Conservation (phyloP, 768 basidiomycete genomes). For the Trametes meyenii region DNA sequence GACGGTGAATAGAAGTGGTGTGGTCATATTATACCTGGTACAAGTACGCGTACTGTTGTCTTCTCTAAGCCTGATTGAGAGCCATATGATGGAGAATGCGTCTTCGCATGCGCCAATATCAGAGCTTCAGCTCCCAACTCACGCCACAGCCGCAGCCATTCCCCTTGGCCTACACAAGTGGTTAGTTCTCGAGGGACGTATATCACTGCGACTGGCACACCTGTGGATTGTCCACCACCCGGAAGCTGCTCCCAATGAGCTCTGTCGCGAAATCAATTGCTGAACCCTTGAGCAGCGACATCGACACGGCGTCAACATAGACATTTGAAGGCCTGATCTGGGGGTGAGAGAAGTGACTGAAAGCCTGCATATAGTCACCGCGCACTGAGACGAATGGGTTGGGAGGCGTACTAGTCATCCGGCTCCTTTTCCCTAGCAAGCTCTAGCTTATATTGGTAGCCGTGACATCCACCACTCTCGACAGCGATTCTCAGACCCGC, state of each 20-base stretch:
- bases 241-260: constrained; percentile 91
- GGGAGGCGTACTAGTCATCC: constrained; percentile 81
- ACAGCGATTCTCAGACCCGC: constrained; percentile 82
- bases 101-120: neutral
- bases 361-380: neutral
- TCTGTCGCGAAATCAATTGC: constrained; percentile 92
- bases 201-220: constrained; percentile 14
- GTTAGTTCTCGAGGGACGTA: neutral
- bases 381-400: neutral
- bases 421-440: constrained; percentile 60
- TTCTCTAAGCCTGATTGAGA: neutral
- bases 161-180: constrained; percentile 63
- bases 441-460: constrained; percentile 94
- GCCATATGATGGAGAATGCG: neutral
- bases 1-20: neutral
- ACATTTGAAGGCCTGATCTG: constrained; percentile 72
- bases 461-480: constrained; percentile 95
- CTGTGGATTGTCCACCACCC: constrained; percentile 80
- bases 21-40: constrained; percentile 8
- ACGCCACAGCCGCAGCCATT: constrained; percentile 94
- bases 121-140: constrained; percentile 85
- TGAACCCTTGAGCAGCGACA: constrained; percentile 83
- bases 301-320: constrained; percentile 83
- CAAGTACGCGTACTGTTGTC: constrained; percentile 2
- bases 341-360: constrained; percentile 74